phyloP scores from a whole-genome alignment of 2,329 filamentous ascomycete species.

The Drechslerella dactyloides region DNA sequence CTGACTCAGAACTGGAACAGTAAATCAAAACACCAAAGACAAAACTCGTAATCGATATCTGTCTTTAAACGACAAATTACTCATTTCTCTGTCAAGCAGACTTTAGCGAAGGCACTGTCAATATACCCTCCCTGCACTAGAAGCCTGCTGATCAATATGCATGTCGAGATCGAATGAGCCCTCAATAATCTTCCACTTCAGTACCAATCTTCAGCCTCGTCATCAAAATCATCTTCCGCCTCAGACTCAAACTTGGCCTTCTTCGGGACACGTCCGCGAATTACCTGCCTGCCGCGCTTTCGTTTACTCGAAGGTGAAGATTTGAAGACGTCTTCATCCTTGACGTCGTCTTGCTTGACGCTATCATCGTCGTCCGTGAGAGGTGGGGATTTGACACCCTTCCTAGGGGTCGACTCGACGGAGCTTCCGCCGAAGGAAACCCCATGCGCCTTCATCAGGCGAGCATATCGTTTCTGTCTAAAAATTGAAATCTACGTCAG shows the following conservation, averaged over 20 bases:
- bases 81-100: no score
- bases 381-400: conserved; percentile 23
- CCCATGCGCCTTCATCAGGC: conserved; percentile 27
- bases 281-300: conserved; percentile 10
- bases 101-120: no score
- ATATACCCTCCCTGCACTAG: no score
- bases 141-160: no score
- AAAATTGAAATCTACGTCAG: not conserved
- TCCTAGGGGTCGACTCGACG: conserved; percentile 2
- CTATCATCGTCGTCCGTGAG: conserved; percentile 32
- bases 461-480: conserved; percentile 27
- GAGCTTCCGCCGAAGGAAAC: not conserved
- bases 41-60: no score
- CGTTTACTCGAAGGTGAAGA: conserved; percentile 19
- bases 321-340: conserved; percentile 4
- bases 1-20: no score
- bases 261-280: conserved; percentile 9
- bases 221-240: not conserved
- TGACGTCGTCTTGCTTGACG: not conserved
- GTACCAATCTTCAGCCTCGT: not conserved
- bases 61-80: no score
- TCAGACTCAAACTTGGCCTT: conserved; percentile 3
- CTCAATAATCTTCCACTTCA: not conserved
- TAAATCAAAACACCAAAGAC: no score
- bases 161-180: no score